These are phyloP conservation scores for Curvularia lunata DNA, from an alignment of 2,329 filamentous ascomycete species.

Conservation along the genomic window DNA sequence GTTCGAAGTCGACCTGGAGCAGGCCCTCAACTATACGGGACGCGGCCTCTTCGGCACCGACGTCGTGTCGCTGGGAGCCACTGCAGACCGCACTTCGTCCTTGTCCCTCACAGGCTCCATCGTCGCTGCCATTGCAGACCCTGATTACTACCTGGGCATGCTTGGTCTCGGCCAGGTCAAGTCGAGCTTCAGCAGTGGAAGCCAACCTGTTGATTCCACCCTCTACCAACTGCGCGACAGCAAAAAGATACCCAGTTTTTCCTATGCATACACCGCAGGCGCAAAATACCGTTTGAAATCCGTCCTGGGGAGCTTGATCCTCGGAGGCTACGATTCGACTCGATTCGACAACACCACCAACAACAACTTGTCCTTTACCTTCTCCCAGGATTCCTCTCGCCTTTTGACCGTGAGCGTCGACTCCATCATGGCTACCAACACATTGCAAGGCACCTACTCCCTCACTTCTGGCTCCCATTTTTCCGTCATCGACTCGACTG, in stretches of 20 bases:
- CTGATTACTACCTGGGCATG: slow-evolving; percentile 41
- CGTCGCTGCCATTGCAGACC: slow-evolving; percentile 38
- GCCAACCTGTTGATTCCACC: slow-evolving; percentile 35
- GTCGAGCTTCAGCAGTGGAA: slow-evolving; percentile 39
- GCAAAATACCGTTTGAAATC: slow-evolving; percentile 44
- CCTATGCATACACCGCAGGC: slow-evolving; percentile 47
- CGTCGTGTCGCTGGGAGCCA: slow-evolving; percentile 34
- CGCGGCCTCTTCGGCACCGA: slow-evolving; percentile 45
- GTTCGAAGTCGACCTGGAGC: slow-evolving; percentile 41
- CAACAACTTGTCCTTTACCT: slow-evolving; percentile 43
- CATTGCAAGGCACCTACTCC: slow-evolving; percentile 44
- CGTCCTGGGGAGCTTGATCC: slow-evolving; percentile 45
- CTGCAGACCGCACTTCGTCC: slow-evolving; percentile 23
- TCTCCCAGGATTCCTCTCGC: slow-evolving; percentile 39
- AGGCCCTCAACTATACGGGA: slow-evolving; percentile 35
- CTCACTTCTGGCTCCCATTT: slow-evolving; percentile 40
- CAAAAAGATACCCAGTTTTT: slow-evolving; percentile 43
- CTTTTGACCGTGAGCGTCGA: slow-evolving; percentile 44
- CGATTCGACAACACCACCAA: slow-evolving; percentile 43
- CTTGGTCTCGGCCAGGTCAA: slow-evolving; percentile 40
- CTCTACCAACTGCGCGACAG: slow-evolving; percentile 37
- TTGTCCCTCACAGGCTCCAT: slow-evolving; percentile 37
- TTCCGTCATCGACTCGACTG: slow-evolving; percentile 51
- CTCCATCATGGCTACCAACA: slow-evolving; percentile 43
- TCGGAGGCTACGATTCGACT: slow-evolving; percentile 53